Base-by-base conservation (phyloP, 441 rosid species). In the Codiaeum variegatum region DNA sequence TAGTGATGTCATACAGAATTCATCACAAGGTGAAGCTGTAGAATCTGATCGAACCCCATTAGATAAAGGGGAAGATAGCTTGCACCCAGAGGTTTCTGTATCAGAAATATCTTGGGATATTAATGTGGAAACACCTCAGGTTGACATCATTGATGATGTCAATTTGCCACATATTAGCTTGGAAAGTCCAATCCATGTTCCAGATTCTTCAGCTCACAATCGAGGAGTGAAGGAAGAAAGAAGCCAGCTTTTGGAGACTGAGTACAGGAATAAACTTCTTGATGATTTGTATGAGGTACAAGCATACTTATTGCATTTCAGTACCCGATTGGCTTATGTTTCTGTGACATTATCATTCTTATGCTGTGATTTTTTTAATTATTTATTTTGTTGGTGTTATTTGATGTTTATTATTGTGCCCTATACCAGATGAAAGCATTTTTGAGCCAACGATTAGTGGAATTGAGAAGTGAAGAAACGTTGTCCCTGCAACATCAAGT, bases 31-130 rank as follows among this genome's bases (percentile, higher is more conserved):
- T 73, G 88, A 84, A 80, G 82, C 70, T 71, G 60, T 67, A 26
- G 86, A 71, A 73, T 77, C 81, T 44, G 84, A 81, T 71, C 78
- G 68, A 80, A 62, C 75, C 64, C 78, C 75, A 65, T 70, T 46
- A 46, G 69, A 71, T 62, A 85, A 81, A 70, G 80, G 75, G 51
- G 89, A 83, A 75, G 85, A 76, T 42, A 71, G 67, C 77, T 75
- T 70, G 61, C 82, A 19, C 60, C 80, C 76, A 54, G 89, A 85
- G 77, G 69, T 82, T 76, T 81, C 82, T 75, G 83, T 75, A 67
- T 88, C 95, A 61, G 96, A 90, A 74, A 85, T 89, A 76, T 88
- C 91, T 71, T 95, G 99, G 97, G 97, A 91, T 84, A 79, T 95
- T 68, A 90, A 89, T 55, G 99, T 90, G 72, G 97, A 95, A 75